Evolutionary conservation across 257 asterid genomes (phyloP).

Genomic region (Scutellaria galericulata): DNA sequence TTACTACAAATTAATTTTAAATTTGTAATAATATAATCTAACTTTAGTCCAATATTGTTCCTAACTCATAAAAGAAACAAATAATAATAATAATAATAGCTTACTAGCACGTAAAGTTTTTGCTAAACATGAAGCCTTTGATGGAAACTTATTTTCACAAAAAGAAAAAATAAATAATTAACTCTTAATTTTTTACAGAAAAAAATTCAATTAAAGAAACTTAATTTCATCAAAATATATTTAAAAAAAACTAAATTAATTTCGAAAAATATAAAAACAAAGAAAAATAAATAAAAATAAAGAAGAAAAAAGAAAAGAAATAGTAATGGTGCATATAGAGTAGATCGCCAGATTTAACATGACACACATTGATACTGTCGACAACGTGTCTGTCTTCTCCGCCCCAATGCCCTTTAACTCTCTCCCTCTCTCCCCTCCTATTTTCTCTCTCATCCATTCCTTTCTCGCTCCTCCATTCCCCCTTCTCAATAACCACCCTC

Average conservation of each 20-base stretch:
- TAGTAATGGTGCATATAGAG: conserved; percentile 35
- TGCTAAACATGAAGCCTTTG: no score
- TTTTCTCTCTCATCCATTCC: conserved; percentile 38
- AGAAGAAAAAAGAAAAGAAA: background rate
- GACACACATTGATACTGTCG: conserved; percentile 59
- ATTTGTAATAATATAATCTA: no score
- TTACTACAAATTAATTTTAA: no score
- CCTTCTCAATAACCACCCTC: background rate
- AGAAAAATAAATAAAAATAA: background rate
- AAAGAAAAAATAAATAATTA: no score
- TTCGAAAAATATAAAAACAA: background rate
- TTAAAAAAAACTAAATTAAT: background rate
- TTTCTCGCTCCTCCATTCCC: conserved; percentile 2
- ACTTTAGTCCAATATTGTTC: no score
- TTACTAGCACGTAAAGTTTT: no score
- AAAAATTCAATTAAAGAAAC: no score
- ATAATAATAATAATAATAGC: no score
- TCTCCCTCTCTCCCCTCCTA: conserved; percentile 28
- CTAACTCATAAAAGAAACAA: no score
- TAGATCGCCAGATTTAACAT: conserved; percentile 63
- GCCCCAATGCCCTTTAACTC: conserved; percentile 57
- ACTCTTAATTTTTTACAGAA: no score
- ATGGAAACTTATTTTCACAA: no score
- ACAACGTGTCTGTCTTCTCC: conserved; percentile 56
- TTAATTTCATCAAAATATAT: background rate